A percentile compares a stretch with the other conserved stretches of the same genome.
Conservation (phyloP, 805 yeast genomes). For the Kluyveromyces dobzhanskii region DNA sequence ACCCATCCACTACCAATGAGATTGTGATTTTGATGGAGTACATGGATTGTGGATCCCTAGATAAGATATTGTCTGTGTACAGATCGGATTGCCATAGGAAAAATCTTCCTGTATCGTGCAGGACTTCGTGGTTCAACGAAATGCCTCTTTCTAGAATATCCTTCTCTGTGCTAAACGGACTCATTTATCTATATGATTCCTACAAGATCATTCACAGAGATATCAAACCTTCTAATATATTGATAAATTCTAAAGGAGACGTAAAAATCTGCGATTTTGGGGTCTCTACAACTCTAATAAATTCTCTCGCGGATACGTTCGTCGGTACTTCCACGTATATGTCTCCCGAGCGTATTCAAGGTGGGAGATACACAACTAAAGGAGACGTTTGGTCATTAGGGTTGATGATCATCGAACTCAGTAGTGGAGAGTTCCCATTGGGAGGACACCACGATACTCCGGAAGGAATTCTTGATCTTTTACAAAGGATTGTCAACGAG, state of each 20-base stretch:
- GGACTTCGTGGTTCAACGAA: constrained; percentile 34
- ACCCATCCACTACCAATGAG: constrained; percentile 42
- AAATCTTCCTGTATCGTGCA: constrained; percentile 7
- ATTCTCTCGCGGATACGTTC: constrained; percentile 94
- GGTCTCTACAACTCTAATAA: constrained; percentile 82
- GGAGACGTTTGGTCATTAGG: constrained; percentile 98
- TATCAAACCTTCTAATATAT: constrained; percentile 89
- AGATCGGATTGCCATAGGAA: constrained; percentile 41
- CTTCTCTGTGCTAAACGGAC: constrained; percentile 68
- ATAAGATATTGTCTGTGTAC: constrained; percentile 53
- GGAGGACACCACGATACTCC: constrained; percentile 54
- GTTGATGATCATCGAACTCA: constrained; percentile 77
- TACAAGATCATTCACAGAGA: constrained; percentile 93
- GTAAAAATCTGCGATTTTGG: constrained; percentile 96
- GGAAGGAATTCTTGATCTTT: constrained; percentile 79
- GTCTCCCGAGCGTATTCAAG: constrained; percentile 97
- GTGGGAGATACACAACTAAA: constrained; percentile 85
- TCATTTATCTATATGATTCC: constrained; percentile 69
- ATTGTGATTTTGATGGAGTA: constrained; percentile 93
- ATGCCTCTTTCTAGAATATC: constrained; percentile 65
- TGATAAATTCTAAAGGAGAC: constrained; percentile 78
- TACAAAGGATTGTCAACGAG: constrained; percentile 91
- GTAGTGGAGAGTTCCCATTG: constrained; percentile 77
- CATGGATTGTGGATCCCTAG: constrained; percentile 90
- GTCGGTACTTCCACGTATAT: constrained; percentile 97